Conservation (phyloP, 768 basidiomycete genomes). For the Suillus clintonianus region DNA sequence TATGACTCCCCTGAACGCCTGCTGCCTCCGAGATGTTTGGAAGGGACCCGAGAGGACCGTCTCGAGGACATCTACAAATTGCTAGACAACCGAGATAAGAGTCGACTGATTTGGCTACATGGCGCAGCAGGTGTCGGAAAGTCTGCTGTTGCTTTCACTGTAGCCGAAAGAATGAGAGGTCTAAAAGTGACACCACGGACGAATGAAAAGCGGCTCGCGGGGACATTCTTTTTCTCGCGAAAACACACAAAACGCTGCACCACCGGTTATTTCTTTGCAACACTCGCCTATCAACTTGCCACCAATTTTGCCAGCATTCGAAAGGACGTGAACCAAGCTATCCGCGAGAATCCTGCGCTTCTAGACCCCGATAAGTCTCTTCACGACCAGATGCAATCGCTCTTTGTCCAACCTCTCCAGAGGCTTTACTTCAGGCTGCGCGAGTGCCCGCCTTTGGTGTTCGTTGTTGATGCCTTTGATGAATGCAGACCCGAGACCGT, state of each 20-base stretch:
- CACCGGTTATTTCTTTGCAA: no score
- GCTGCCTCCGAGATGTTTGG: neutral
- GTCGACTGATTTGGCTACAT: neutral
- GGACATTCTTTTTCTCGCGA: no score
- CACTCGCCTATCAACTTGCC: neutral
- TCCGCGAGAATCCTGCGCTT: neutral
- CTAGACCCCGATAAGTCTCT: neutral
- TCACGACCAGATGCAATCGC: neutral
- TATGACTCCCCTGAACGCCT: neutral
- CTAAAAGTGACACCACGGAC: neutral
- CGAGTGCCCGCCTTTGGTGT: neutral
- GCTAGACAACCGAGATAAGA: neutral
- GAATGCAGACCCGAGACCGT: neutral
- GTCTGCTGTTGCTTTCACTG: neutral
- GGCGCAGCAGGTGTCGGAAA: neutral
- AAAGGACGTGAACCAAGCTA: neutral
- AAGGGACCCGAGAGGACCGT: neutral
- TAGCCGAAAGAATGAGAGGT: neutral
- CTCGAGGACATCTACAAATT: neutral
- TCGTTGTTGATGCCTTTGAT: neutral
- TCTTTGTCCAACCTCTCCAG: neutral
- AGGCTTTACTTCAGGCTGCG: neutral
- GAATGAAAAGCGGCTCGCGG: no score
- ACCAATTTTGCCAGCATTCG: neutral
- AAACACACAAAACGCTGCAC: no score